These are phyloP conservation scores for Paracamarosporium sp. DNA, from an alignment of 2,329 filamentous ascomycete genomes.

Conservation along the genomic window DNA sequence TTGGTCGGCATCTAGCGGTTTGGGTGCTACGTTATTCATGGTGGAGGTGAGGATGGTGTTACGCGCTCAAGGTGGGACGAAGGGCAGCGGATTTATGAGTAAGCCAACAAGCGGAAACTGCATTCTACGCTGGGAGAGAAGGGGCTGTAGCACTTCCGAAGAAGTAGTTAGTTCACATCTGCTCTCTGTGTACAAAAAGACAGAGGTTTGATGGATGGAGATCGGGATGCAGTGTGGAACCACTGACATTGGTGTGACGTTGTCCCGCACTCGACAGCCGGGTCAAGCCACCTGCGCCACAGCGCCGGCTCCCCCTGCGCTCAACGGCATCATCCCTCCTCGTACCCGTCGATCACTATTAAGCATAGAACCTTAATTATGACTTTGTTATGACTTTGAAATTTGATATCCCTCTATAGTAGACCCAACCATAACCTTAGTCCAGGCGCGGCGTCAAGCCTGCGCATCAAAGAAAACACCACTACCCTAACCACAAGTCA, in stretches of 20 bases:
- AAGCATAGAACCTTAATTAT: background rate
- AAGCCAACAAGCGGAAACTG: background rate
- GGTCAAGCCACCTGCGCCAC: background rate
- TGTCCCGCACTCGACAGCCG: background rate
- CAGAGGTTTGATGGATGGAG: background rate
- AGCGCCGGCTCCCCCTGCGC: background rate
- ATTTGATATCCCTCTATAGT: background rate
- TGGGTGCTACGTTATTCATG: background rate
- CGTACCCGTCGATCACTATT: background rate
- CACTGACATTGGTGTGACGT: constrained; percentile 6
- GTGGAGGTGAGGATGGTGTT: background rate
- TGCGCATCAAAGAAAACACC: constrained; percentile 5
- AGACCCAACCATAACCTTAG: background rate
- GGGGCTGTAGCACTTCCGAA: background rate
- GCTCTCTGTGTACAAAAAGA: background rate
- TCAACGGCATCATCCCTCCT: background rate
- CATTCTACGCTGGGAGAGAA: constrained; percentile 3
- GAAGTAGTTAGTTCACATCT: background rate
- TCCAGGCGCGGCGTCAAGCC: constrained; percentile 13
- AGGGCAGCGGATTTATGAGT: background rate
- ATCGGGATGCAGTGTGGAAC: background rate
- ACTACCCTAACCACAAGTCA: background rate
- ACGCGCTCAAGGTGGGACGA: constrained; percentile 11
- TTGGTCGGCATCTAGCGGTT: background rate
- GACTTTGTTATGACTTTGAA: background rate